A percentile compares a stretch with the other conserved stretches of the same genome.
phyloP scores from a whole-genome alignment of 345 rosid genomes.

The Zanthoxylum bungeanum region DNA sequence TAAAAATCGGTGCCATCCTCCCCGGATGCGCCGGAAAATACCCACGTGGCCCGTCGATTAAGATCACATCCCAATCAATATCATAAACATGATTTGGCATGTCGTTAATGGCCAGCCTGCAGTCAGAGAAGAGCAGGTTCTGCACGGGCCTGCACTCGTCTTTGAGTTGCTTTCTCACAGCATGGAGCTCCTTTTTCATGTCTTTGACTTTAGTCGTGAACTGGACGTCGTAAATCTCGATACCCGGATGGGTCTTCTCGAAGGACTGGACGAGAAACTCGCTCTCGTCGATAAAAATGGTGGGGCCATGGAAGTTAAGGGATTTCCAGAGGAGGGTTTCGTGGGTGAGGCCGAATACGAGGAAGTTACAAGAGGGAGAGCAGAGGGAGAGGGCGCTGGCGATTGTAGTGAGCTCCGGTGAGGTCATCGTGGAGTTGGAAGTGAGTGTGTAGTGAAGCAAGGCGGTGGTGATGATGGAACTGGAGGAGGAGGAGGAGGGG shows the following conservation, averaged over 20 bases:
- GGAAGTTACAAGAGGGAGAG: slow-evolving; percentile 51
- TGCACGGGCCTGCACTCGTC: slow-evolving; percentile 83
- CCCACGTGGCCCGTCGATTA: slow-evolving; percentile 84
- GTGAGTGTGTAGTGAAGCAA: slow-evolving; percentile 72
- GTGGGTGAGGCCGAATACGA: slow-evolving; percentile 75
- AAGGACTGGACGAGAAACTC: slow-evolving; percentile 57
- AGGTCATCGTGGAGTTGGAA: slow-evolving; percentile 63
- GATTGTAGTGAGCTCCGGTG: slow-evolving; percentile 58
- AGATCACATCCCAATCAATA: slow-evolving; percentile 72
- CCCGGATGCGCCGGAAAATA: slow-evolving; percentile 60
- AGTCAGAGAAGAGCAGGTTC: slow-evolving; percentile 82
- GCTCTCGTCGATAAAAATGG: slow-evolving; percentile 76
- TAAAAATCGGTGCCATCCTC: slow-evolving; percentile 83
- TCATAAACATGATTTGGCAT: slow-evolving; percentile 83
- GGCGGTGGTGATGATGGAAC: slow-evolving; percentile 35
- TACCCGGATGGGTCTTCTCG: slow-evolving; percentile 56
- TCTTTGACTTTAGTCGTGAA: slow-evolving; percentile 73
- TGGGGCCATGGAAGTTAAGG: slow-evolving; percentile 61
- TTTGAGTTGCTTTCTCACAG: slow-evolving; percentile 30
- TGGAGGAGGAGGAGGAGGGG: slow-evolving; percentile 24
- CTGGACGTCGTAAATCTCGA: slow-evolving; percentile 78
- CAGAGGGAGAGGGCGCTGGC: slow-evolving; percentile 44
- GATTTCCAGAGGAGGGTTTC: slow-evolving; percentile 88
- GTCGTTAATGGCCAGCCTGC: slow-evolving; percentile 73
- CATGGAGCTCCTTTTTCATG: slow-evolving; percentile 33